These are phyloP conservation scores for Trypanosoma melophagium DNA, from an alignment of 208 protist genomes.

Conservation along the genomic window DNA sequence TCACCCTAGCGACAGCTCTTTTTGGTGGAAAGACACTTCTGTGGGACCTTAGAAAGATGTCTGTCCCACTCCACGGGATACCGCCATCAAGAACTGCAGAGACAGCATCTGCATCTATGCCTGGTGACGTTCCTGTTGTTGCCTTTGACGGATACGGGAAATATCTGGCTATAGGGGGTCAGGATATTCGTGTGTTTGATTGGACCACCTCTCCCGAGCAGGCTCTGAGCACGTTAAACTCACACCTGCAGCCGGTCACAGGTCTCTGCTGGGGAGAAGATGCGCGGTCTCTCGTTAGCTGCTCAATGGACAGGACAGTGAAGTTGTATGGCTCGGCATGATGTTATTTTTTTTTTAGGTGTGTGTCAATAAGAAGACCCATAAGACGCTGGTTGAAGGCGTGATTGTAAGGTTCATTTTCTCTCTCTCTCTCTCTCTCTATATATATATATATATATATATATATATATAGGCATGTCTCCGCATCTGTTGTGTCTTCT, in stretches of 20 bases:
- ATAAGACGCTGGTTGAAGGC: background rate
- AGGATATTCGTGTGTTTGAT: conserved; percentile 28
- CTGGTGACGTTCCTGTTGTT: conserved; percentile 26
- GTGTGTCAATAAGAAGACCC: background rate
- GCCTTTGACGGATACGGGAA: conserved; percentile 44
- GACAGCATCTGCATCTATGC: background rate
- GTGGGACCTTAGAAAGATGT: conserved; percentile 97
- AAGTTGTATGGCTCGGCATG: conserved; percentile 36
- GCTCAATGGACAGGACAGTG: conserved; percentile 45
- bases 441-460: conserved; percentile 2
- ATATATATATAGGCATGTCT: background rate
- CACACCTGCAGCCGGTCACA: conserved; percentile 20
- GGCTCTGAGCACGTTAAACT: conserved; percentile 18
- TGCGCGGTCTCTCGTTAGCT: conserved; percentile 36
- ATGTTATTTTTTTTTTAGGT: background rate
- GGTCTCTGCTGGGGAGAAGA: conserved; percentile 52
- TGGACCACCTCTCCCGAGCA: conserved; percentile 15
- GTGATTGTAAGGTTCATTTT: background rate
- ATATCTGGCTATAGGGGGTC: conserved; percentile 31
- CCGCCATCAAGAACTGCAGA: background rate
- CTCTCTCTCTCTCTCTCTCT: background rate
- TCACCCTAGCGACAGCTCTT: conserved; percentile 86
- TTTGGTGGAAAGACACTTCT: conserved; percentile 77
- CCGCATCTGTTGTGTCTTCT: too few species aligned
- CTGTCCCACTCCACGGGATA: conserved; percentile 44